Base-by-base conservation (phyloP, 1,284 basidiomycete species). In the Heterobasidion irregulare region DNA sequence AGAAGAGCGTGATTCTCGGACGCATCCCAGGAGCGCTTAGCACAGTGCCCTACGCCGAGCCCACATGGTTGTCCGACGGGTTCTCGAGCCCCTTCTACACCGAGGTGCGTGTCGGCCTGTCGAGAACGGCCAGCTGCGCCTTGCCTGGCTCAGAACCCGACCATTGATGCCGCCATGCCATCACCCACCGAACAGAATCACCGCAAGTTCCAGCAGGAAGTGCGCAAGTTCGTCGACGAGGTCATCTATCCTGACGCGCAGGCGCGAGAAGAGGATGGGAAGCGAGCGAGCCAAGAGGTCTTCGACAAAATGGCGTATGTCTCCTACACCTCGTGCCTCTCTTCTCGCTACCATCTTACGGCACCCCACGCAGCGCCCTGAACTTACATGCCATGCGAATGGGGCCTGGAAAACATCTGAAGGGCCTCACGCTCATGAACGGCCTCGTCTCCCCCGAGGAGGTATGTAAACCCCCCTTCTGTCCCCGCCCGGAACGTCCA, bases 301-400 rank as follows among this genome's bases (percentile, higher is more conserved):
- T 77, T 91, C 1, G 82, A 90, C 61, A 85, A 84, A 65, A 75
- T 91, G 66, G 76, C 79, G 85, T 87, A 66, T 50, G 77, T 71
- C 15, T 7, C 6, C 8, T 47, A 6, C 26, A 26, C 26, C 26
- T 26, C 3, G 26, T 47, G 16, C 26, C 34, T 53, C 26, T 6
- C 26, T 26, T 26, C 10, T 26, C 15, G 18, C 26, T 9, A 6
- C 18, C 2, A 47, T 50, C 33, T 19, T 26, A 26, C 26, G 35
- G 44, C 2, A 35, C 13, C 1, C 9, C 45, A 19, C 19, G 12
- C 59, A 88, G 84, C 44, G 80, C 82, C 59, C 72, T 81, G 61
- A 90, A 94, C 66, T 76, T 96, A 54, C 84, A 92, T 56, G 89
- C 92, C n/a, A 98, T 98, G 95, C 86, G 96, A 19, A 77, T 98